Base-by-base conservation (phyloP, 2,329 filamentous ascomycete genomes). In the Pleurostoma richardsiae region DNA sequence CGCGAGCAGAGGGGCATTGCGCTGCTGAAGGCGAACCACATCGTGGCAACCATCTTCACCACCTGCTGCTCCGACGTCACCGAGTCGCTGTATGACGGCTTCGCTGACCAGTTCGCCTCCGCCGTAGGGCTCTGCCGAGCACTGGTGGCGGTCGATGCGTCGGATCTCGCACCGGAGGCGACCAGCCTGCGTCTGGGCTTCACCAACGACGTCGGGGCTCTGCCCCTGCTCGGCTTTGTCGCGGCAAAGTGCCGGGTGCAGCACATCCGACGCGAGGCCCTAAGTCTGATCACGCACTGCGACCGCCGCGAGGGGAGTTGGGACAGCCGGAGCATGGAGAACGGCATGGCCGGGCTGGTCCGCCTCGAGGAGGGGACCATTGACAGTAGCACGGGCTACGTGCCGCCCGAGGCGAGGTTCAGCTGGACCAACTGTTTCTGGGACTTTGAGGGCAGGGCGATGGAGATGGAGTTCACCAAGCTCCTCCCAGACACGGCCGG, bases 21-120 rank as follows among this genome's bases (percentile, higher is more conserved):
- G 42, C 46, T 59, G 41, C 44, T 59, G 39, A 38, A 51, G 4
- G 40, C 59, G 39, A 52, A 59, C 19, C 53, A 53, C 43, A 41
- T 47, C 4, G 31, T 57, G 4, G 55, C 55, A 6, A 44, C 48
- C 19, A 40, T 59, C 29, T 48, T 54, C 19, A 46, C 52, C 6
- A 50, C 53, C n/a, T 59, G 57, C 44, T 59, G 57, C 41, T 50
- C 58, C 27, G 58, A 60, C 40, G 45, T 52, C 8, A 53, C 56
- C 3, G 58, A 59, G 43, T 48, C 50, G 41, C 43, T 50, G 40
- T 60, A 59, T 50, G 58, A 60, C 44, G 51, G 48, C 11, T 59
- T 50, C 44, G 29, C 49, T 3, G 42, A 52, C 10, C 49, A 59
- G 40, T 59, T 60, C 46, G 50, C 53, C 33, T 55, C 54, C 28